phyloP scores from a whole-genome alignment of 371 early-diverging fungal species.

The Mortierella sp. region DNA sequence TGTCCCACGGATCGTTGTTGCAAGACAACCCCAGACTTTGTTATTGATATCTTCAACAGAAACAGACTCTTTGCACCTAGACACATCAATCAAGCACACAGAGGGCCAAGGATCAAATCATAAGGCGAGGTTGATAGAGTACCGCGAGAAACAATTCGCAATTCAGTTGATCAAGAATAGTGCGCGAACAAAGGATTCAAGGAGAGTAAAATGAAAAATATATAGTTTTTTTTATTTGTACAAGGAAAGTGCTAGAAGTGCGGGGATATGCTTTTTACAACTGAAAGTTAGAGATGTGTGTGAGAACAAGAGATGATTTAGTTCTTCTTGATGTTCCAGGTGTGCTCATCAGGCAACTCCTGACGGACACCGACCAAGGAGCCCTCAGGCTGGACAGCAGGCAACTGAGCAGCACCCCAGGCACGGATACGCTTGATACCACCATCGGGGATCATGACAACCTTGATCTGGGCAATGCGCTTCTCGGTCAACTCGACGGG shows the following conservation, averaged over 20 bases:
- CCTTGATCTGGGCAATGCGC: constrained; percentile 66
- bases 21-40: background rate
- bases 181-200: too few relatives aligned
- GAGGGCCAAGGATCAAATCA: background rate
- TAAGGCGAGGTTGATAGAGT: background rate
- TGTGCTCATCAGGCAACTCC: constrained; percentile 57
- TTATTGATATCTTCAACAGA: background rate
- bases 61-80: background rate
- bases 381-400: constrained; percentile 51
- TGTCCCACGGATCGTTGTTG: background rate
- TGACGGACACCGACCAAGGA: constrained; percentile 56
- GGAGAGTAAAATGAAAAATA: background rate
- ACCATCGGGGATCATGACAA: constrained; percentile 71
- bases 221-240: constrained; percentile 15
- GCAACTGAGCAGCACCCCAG: constrained; percentile 57
- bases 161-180: background rate
- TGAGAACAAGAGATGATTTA: background rate
- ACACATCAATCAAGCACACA: background rate
- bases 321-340: constrained; percentile 51
- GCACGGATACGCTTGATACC: constrained; percentile 72
- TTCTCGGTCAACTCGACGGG: constrained; percentile 54
- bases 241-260: constrained; percentile 7
- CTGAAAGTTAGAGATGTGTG: background rate
- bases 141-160: background rate
- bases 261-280: constrained; percentile 13